Conservation (phyloP, 1,284 basidiomycete genomes). For the Moniliophthora roreri region DNA sequence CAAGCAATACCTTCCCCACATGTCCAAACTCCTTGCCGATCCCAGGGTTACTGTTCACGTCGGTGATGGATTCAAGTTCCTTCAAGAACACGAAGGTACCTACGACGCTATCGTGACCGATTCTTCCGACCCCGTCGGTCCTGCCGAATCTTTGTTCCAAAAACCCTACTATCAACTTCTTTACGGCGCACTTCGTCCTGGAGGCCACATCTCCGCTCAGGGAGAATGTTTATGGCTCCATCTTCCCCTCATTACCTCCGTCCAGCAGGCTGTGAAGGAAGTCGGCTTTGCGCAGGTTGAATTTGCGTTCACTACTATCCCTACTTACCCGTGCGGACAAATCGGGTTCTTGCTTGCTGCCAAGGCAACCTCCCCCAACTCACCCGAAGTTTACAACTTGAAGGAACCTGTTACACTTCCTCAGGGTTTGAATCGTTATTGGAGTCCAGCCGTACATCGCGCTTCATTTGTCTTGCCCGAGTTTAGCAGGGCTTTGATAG, state of each 20-base stretch:
- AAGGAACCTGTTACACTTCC: constrained; percentile 72
- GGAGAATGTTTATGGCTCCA: constrained; percentile 97
- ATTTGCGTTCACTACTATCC: constrained; percentile 97
- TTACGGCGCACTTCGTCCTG: constrained; percentile 85
- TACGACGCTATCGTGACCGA: constrained; percentile 99
- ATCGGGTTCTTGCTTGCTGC: constrained; percentile 96
- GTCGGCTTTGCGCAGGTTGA: constrained; percentile 82
- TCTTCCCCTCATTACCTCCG: constrained; percentile 82
- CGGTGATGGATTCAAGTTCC: constrained; percentile 97
- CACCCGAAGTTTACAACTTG: constrained; percentile 54
- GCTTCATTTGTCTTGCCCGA: constrained; percentile 91
- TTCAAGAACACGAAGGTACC: constrained; percentile 83
- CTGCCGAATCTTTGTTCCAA: constrained; percentile 93
- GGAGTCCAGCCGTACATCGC: constrained; percentile 82
- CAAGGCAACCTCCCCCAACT: constrained; percentile 60
- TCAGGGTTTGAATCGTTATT: constrained; percentile 75
- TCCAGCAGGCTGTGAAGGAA: constrained; percentile 71
- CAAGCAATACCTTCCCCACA: constrained; percentile 91
- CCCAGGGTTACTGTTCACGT: constrained; percentile 88
- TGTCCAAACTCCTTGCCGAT: constrained; percentile 85
- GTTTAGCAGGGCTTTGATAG: constrained; percentile 78
- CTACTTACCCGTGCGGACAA: constrained; percentile 96
- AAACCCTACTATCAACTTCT: constrained; percentile 97
- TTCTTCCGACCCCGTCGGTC: constrained; percentile 97
- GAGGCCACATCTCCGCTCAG: constrained; percentile 95